Evolutionary conservation across 345 rosid genomes (phyloP).

Genomic region (Brassica rapa): DNA sequence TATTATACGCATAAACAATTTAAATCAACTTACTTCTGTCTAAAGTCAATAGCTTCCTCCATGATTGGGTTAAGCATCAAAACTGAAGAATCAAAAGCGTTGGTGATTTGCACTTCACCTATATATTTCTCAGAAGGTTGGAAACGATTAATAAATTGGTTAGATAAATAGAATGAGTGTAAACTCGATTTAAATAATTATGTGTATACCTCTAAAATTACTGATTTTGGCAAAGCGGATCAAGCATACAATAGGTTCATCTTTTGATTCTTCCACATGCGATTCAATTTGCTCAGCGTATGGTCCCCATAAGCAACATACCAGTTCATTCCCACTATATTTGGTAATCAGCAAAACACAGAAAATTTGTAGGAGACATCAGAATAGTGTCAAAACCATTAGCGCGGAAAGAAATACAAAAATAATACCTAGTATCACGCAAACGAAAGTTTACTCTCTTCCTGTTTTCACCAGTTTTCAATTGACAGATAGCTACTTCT

Average conservation of each 20-base stretch:
- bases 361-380: too few species aligned
- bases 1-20: too few species aligned
- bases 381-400: too few species aligned
- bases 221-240: neutral
- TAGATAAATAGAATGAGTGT: too few species aligned
- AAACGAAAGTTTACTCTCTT: too few species aligned
- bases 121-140: too few species aligned
- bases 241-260: neutral
- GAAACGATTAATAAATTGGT: neutral
- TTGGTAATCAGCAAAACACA: neutral
- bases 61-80: neutral
- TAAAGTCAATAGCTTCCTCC: neutral
- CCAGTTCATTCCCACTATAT: neutral
- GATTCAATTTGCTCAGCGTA: neutral
- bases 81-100: neutral
- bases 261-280: neutral
- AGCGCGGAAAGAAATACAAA: neutral
- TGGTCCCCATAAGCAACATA: too few species aligned
- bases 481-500: too few species aligned
- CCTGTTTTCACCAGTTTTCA: too few species aligned
- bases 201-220: neutral
- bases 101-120: neutral
- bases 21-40: neutral
- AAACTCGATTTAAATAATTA: too few species aligned
- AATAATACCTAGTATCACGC: neutral